Evolutionary conservation across 805 yeast genomes (phyloP).

Genomic region (Priceomyces haplophilus): DNA sequence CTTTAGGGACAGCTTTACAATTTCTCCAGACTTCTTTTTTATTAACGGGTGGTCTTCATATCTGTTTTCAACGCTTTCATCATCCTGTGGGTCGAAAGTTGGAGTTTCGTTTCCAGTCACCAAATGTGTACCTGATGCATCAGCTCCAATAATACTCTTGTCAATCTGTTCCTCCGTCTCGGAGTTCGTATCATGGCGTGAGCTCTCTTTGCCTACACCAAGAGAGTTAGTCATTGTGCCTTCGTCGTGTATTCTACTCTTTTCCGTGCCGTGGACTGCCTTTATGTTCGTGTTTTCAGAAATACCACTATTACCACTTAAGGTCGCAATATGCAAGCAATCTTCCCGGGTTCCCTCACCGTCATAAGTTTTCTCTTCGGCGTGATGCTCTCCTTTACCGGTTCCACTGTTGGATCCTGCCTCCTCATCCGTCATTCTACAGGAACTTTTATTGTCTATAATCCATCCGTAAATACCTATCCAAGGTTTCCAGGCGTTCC

Average conservation of each 20-base stretch:
- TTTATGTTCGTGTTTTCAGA: no score
- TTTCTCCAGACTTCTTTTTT: conserved; percentile 86
- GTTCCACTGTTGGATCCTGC: neutral
- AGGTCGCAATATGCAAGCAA: neutral
- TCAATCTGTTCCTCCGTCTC: no score
- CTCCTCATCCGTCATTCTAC: neutral
- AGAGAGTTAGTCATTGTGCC: no score
- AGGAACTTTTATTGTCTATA: neutral
- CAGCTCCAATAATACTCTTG: neutral
- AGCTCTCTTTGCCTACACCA: no score
- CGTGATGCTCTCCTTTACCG: neutral
- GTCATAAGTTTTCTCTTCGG: neutral
- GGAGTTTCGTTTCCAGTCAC: neutral
- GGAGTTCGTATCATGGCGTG: no score
- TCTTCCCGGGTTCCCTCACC: neutral
- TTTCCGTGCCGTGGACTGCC: no score
- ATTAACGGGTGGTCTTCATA: conserved; percentile 37
- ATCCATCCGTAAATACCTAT: neutral
- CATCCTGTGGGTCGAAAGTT: neutral
- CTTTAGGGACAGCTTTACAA: conserved; percentile 72
- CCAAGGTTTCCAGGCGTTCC: neutral
- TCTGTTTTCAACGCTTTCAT: neutral
- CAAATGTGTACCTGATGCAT: neutral
- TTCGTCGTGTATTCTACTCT: no score
- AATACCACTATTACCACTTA: neutral